These are phyloP conservation scores for Cutaneotrichosporon arboriforme DNA, from an alignment of 1,284 basidiomycete species.

Conservation along the genomic window DNA sequence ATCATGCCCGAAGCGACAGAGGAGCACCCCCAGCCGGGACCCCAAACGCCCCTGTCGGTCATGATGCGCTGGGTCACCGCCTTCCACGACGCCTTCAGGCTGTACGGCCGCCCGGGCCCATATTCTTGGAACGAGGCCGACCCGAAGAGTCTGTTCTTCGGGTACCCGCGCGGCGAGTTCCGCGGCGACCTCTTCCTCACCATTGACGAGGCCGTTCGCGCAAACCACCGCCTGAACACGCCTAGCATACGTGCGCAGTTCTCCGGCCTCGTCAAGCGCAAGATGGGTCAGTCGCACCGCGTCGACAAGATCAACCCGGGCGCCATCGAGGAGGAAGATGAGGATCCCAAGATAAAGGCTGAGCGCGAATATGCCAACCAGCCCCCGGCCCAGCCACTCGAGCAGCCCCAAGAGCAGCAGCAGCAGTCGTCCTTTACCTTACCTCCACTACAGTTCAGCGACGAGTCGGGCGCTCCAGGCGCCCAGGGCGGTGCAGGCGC, in stretches of 20 bases:
- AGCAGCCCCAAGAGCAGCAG: neutral
- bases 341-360: conserved; percentile 9
- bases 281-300: conserved; percentile 50
- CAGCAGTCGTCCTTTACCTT: conserved; percentile 22
- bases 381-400: neutral
- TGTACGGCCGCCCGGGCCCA: conserved; percentile 72
- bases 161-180: conserved; percentile 39
- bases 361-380: neutral
- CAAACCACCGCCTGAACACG: conserved; percentile 69
- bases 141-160: conserved; percentile 49
- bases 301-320: conserved; percentile 6
- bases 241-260: conserved; percentile 61
- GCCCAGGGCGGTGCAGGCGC: too few relatives aligned
- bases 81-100: conserved; percentile 75
- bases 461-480: neutral
- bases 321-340: conserved; percentile 6
- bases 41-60: conserved; percentile 54
- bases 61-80: conserved; percentile 93
- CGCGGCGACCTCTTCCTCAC: conserved; percentile 70
- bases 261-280: conserved; percentile 59
- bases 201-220: conserved; percentile 68
- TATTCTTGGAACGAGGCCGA: conserved; percentile 86
- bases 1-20: conserved; percentile 72
- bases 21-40: conserved; percentile 16
- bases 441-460: conserved; percentile 36